Evolutionary conservation across 2,329 filamentous ascomycete species (phyloP), one percentile per base, ranked within the genome.

Genomic region (Microcera coccophila): DNA sequence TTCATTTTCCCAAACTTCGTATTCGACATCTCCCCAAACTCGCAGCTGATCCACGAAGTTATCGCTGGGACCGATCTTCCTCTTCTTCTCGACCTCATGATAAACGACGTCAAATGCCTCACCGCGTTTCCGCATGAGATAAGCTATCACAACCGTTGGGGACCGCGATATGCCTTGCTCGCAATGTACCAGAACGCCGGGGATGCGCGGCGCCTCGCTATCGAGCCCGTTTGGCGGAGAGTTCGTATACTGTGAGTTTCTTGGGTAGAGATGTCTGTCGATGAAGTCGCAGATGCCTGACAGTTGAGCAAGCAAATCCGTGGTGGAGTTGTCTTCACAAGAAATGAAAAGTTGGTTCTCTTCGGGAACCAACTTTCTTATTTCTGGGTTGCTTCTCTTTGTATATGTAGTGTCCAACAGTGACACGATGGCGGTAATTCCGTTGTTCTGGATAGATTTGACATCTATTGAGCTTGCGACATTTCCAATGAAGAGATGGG

Each of bases 151-250:
- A 10, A 55, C 53, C 3, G 62, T 55, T 5, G 62, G 55, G 2
- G 62, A 63, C 12, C 62, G 59, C 15, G 62, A 65, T 21, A 62
- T 46, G 5, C 62, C 62, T 21, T 48, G 40, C 28, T 70, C 65
- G 44, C 63, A 66, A 39, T 63, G 62, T 9, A 65, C 52, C 3
- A 65, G 47, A n/a, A 65, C 57, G 28, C 41, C 32, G 15, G 39
- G 24, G 12, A 14, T n/a, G 2, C 39, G 35, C 8, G 36, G 21
- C 22, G 39, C 22, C 14, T 21, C 20, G 17, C n/a, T n/a, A n/a
- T n/a, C 17, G 9, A 3, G 3, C 20, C n/a, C n/a, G n/a, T n/a
- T 17, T 20, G 15, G 16, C 17, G 15, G 41, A 26, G 22, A 31
- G 36, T 33, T 31, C 15, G 33, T 26, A 7, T 26, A 26, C 7